Evolutionary conservation across 352 stramenopile genomes (phyloP), one percentile per base, ranked within the genome.

Genomic region (Pythium brachiatum): DNA sequence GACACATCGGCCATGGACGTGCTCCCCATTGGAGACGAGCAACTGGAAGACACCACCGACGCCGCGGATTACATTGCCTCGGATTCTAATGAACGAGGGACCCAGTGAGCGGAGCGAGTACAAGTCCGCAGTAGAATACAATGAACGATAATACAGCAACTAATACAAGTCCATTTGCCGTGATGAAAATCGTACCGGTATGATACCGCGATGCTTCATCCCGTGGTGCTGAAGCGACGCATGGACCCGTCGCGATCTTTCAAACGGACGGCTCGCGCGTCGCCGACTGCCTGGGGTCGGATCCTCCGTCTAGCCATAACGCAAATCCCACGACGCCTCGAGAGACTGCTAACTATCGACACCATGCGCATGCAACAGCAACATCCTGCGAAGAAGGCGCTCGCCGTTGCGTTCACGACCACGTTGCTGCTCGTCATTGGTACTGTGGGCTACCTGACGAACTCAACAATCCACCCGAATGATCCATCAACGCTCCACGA

Each of bases 11-110:
- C 46, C 34, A 53, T 60, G 7, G 51, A 61, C n/a, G 21, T 64
- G 11, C 18, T 66, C 3, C 41, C 60, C 13, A 23, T 61, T n/a
- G 60, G 51, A 20, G 29, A 21, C 25, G 31, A 55, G 2, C 53
- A 58, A 26, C 9, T 51, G 2, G 59, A 65, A 16, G 50, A 46
- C 39, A 31, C 18, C 5, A 51, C 6, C 11, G 54, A 62, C 9
- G 38, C 38, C 41, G 61, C 34, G 29, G 41, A 62, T 27, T 68
- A 68, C 26, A 38, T 68, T 31, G 51, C 60, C 36, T 55, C 31
- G 0, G 53, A 38, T 20, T 20, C 59, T 1, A 39, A 44, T n/a
- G 18, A 23, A 16, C 31, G 36, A 46, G 16, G 20, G 15, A 36
- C 47, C 2, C 27, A 9, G 8, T 44, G 36, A 44, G 13, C 36